phyloP scores from a whole-genome alignment of 2,329 filamentous ascomycete genomes.

The Fusarium sulawesiense region DNA sequence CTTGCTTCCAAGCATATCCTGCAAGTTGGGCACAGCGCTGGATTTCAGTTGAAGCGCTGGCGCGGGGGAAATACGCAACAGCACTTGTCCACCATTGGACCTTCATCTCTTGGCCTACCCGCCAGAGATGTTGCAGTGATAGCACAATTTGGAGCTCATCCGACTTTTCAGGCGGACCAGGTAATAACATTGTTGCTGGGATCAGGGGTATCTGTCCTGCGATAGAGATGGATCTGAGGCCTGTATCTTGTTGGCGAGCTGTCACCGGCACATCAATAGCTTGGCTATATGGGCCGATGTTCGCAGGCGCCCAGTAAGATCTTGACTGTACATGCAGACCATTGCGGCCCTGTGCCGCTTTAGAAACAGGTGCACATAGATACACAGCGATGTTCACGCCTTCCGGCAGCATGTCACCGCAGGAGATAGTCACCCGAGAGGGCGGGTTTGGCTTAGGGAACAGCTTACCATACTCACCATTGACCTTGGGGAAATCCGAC shows the following conservation, averaged over 20 bases:
- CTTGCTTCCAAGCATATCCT: slow-evolving; percentile 60
- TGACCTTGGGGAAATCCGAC: slow-evolving; percentile 80
- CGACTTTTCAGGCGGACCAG: slow-evolving; percentile 51
- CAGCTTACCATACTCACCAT: slow-evolving; percentile 78
- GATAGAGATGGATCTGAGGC: slow-evolving; percentile 66
- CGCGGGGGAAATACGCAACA: slow-evolving; percentile 76
- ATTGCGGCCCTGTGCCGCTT: slow-evolving; percentile 56
- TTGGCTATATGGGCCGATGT: slow-evolving; percentile 97
- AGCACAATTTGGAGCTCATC: slow-evolving; percentile 73
- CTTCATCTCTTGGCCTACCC: slow-evolving; percentile 78
- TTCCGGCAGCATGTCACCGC: slow-evolving; percentile 72
- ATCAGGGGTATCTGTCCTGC: slow-evolving; percentile 93
- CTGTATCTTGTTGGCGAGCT: slow-evolving; percentile 19
- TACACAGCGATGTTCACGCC: slow-evolving; percentile 71
- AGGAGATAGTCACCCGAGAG: slow-evolving; percentile 84
- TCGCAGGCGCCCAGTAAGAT: slow-evolving; percentile 97
- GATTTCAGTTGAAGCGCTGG: slow-evolving; percentile 45
- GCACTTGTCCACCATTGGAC: slow-evolving; percentile 80
- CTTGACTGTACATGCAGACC: slow-evolving; percentile 90
- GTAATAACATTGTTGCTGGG: slow-evolving; percentile 79
- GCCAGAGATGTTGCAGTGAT: slow-evolving; percentile 88
- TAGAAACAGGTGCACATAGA: slow-evolving; percentile 54
- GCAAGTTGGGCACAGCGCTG: slow-evolving; percentile 56
- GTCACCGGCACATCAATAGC: slow-evolving; percentile 69
- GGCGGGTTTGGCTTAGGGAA: slow-evolving; percentile 86